A percentile compares a stretch with the other conserved stretches of the same genome.
phyloP scores from a whole-genome alignment of 495 filamentous ascomycete genomes.

The Xylaria sp. region DNA sequence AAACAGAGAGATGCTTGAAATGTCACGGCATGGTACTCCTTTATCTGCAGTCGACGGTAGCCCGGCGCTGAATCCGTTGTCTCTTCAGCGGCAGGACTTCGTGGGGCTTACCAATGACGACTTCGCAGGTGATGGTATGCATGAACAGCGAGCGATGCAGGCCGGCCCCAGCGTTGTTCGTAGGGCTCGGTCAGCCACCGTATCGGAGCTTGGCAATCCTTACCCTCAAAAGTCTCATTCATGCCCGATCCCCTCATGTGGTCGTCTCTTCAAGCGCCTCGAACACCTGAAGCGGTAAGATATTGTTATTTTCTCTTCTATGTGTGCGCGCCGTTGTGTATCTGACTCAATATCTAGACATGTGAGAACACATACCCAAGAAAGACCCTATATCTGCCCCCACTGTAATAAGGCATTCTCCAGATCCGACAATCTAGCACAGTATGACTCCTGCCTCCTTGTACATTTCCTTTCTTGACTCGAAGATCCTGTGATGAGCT shows the following conservation, averaged over 20 bases:
- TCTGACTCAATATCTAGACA: constrained; percentile 79
- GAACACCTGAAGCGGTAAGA: constrained; percentile 98
- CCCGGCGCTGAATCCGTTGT: constrained; percentile 72
- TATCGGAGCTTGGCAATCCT: constrained; percentile 89
- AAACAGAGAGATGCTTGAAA: constrained; percentile 66
- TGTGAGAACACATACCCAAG: constrained; percentile 98
- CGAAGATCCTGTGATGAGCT: constrained; percentile 44
- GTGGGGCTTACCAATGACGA: constrained; percentile 65
- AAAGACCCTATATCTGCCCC: constrained; percentile 95
- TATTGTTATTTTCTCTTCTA: constrained; percentile 55
- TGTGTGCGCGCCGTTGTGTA: constrained; percentile 47
- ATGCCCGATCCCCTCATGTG: constrained; percentile 98
- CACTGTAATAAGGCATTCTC: constrained; percentile 99
- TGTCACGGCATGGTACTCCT: constrained; percentile 90
- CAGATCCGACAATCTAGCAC: constrained; percentile 96
- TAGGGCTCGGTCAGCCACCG: constrained; percentile 90
- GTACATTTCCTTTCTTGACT: constrained; percentile 41
- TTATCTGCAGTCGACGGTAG: constrained; percentile 79
- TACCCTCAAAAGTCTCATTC: constrained; percentile 98
- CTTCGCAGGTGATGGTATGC: constrained; percentile 63
- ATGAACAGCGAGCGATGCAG: constrained; percentile 67
- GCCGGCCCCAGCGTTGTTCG: constrained; percentile 77
- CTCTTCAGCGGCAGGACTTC: constrained; percentile 71
- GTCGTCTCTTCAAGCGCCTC: constrained; percentile 96
- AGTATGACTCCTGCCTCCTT: constrained; percentile 67